phyloP scores from a whole-genome alignment of 331 rosid genomes.

The Stylosanthes scabra region DNA sequence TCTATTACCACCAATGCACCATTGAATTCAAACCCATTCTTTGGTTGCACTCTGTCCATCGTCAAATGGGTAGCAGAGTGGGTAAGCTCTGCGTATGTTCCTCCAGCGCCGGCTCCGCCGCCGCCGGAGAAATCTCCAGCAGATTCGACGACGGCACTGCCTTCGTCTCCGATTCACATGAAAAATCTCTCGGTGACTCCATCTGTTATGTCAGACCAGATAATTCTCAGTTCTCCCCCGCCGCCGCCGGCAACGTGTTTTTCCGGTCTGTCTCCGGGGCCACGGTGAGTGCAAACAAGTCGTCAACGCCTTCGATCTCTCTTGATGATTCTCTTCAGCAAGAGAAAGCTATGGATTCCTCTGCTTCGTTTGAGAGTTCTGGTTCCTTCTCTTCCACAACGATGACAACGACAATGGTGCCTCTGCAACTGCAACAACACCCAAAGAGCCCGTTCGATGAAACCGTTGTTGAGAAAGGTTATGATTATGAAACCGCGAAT shows the following conservation, averaged over 20 bases:
- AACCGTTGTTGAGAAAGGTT: conserved; percentile 11
- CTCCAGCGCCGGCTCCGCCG: conserved; percentile 27
- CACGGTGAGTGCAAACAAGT: conserved; percentile 79
- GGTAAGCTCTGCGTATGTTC: conserved; percentile 52
- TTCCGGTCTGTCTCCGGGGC: conserved; percentile 77
- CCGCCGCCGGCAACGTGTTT: not conserved
- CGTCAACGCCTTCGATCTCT: conserved; percentile 62
- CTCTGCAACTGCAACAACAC: conserved; percentile 30
- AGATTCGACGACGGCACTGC: conserved; percentile 39
- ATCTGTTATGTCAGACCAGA: conserved; percentile 66
- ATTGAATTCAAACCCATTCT: not conserved
- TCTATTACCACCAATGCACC: not conserved
- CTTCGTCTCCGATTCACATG: conserved; percentile 31
- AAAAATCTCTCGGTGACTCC: conserved; percentile 66
- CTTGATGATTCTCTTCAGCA: conserved; percentile 48
- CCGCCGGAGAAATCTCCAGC: conserved; percentile 59
- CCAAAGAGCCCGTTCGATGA: not conserved
- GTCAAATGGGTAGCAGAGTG: conserved; percentile 71
- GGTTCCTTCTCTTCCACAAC: conserved; percentile 58
- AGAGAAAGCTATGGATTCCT: conserved; percentile 51
- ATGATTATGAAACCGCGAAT: conserved; percentile 17
- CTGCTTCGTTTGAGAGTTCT: conserved; percentile 72
- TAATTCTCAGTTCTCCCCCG: conserved; percentile 5
- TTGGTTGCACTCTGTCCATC: not conserved
- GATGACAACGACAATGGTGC: conserved; percentile 23